These are phyloP conservation scores for Phytophthora sansomeana DNA, from an alignment of 352 stramenopile species.

Conservation along the genomic window DNA sequence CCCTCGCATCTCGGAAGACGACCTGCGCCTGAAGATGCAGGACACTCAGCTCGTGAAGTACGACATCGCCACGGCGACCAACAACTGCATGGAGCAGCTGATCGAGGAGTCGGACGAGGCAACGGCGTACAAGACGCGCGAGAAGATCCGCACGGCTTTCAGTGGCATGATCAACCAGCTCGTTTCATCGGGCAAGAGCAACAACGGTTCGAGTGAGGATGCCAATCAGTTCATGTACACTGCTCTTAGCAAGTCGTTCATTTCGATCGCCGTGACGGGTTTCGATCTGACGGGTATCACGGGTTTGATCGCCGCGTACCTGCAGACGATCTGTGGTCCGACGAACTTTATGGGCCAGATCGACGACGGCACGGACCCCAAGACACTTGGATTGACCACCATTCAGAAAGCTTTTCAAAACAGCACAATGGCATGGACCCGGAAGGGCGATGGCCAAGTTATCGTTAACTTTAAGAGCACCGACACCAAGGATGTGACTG, in stretches of 20 bases:
- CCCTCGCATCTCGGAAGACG: conserved; percentile 43
- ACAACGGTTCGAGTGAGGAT: conserved; percentile 46
- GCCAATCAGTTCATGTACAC: conserved; percentile 48
- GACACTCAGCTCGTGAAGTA: conserved; percentile 56
- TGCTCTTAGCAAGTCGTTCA: conserved; percentile 49
- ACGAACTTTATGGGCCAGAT: conserved; percentile 65
- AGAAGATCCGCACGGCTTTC: conserved; percentile 62
- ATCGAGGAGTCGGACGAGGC: conserved; percentile 36
- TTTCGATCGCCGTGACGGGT: conserved; percentile 49
- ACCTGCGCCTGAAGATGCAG: conserved; percentile 52
- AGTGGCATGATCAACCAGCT: conserved; percentile 65
- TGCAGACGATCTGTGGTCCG: conserved; percentile 67
- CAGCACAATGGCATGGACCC: conserved; percentile 50
- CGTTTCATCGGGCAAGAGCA: conserved; percentile 43
- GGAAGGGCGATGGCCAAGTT: conserved; percentile 4
- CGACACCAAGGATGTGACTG: background rate
- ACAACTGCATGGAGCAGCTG: conserved; percentile 55
- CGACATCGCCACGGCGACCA: conserved; percentile 57
- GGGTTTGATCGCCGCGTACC: conserved; percentile 49
- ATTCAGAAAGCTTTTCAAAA: conserved; percentile 53
- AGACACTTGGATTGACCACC: conserved; percentile 51
- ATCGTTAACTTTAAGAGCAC: background rate
- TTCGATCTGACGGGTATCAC: conserved; percentile 70
- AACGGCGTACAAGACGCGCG: conserved; percentile 48
- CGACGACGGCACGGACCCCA: conserved; percentile 51